A percentile compares a stretch with the other conserved stretches of the same genome.
Conservation (phyloP, 257 asterid genomes). For the Solanum microdontum region DNA sequence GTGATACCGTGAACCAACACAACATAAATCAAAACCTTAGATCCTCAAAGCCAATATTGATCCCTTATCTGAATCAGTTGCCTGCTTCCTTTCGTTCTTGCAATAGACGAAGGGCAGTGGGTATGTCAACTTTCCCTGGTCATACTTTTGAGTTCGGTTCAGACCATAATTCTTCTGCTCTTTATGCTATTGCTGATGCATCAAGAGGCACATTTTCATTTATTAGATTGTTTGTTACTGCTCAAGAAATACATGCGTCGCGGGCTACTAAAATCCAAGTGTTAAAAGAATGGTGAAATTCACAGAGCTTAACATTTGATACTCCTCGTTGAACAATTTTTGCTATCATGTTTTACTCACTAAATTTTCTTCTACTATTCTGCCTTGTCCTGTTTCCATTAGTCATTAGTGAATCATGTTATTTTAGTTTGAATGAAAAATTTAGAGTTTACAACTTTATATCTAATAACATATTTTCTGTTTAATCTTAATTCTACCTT, state of each 20-base stretch:
- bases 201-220: background rate
- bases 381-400: background rate
- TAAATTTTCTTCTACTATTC: background rate
- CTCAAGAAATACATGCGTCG: conserved; percentile 7
- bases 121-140: conserved; percentile 2
- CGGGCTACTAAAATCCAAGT: conserved; percentile 10
- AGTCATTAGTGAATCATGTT: background rate
- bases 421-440: background rate
- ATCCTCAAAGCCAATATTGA: background rate
- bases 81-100: conserved; percentile 10
- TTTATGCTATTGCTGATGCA: conserved; percentile 14
- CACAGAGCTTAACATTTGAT: background rate
- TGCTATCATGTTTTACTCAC: background rate
- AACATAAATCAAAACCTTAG: background rate
- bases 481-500: background rate
- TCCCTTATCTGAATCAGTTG: conserved; percentile 4
- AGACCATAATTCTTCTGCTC: conserved; percentile 22
- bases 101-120: background rate
- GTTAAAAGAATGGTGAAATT: conserved; percentile 12
- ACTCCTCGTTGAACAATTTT: background rate
- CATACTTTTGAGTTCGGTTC: background rate
- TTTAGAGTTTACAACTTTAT: background rate
- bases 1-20: background rate
- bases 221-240: conserved; percentile 15
- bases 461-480: background rate